A percentile compares a stretch with the other conserved stretches of the same genome.
Conservation (phyloP, 352 stramenopile genomes). For the Phytophthora sp. region DNA sequence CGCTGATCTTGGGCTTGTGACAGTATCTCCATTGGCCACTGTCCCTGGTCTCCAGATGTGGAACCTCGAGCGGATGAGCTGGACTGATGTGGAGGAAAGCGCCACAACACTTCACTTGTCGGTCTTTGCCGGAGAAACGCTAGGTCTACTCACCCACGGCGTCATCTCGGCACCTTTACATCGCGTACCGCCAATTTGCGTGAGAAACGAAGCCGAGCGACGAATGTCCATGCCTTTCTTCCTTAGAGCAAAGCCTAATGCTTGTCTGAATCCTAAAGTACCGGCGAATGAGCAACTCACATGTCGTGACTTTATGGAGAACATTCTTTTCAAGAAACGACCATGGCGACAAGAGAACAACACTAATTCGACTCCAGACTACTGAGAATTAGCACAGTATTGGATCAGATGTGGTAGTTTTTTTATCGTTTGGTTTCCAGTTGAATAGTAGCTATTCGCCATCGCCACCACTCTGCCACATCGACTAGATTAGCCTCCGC, state of each 20-base stretch:
- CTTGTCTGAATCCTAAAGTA: conserved; percentile 64
- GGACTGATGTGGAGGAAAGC: conserved; percentile 77
- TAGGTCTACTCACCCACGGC: conserved; percentile 77
- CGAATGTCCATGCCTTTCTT: conserved; percentile 91
- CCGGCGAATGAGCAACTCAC: conserved; percentile 49
- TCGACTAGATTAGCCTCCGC: conserved; percentile 36
- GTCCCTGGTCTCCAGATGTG: conserved; percentile 85
- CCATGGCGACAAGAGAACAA: conserved; percentile 69
- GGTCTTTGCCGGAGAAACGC: conserved; percentile 81
- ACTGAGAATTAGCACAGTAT: no score
- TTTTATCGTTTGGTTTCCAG: conserved; percentile 20
- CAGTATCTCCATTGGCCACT: conserved; percentile 76
- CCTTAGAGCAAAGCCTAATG: conserved; percentile 59
- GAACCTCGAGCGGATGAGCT: conserved; percentile 86
- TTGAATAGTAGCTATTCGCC: neutral
- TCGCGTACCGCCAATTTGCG: conserved; percentile 74
- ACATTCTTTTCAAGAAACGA: conserved; percentile 79
- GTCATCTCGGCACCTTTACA: conserved; percentile 76
- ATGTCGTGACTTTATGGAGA: conserved; percentile 86
- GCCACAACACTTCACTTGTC: conserved; percentile 71
- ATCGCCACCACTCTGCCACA: conserved; percentile 68
- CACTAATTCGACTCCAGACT: conserved; percentile 51
- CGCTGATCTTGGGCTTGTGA: conserved; percentile 81
- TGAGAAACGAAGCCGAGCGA: conserved; percentile 57
- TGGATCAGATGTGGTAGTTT: neutral